Conservation (phyloP, 2,329 filamentous ascomycete species). For the Hawksworthiomyces lignivorus region DNA sequence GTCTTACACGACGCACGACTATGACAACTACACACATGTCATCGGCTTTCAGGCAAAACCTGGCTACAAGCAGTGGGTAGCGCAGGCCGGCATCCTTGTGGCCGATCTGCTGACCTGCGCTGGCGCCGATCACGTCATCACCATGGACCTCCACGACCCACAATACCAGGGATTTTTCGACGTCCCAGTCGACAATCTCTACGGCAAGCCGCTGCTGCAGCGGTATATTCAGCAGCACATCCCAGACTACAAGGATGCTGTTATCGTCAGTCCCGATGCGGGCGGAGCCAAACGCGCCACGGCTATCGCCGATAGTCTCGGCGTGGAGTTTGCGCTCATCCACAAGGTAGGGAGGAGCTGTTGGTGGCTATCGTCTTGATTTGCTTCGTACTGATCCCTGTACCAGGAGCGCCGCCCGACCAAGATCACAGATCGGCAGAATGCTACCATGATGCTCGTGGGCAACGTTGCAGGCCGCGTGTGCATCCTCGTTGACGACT, state of each 20-base stretch:
- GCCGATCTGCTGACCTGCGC: constrained; percentile 92
- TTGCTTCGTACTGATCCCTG: not conserved
- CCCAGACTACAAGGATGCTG: constrained; percentile 73
- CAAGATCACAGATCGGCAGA: constrained; percentile 66
- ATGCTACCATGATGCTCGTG: constrained; percentile 78
- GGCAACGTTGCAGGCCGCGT: constrained; percentile 63
- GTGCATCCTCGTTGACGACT: constrained; percentile 87
- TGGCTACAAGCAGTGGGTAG: constrained; percentile 98
- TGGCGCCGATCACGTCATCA: constrained; percentile 93
- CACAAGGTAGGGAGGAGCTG: constrained; percentile 66
- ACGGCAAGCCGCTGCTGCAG: constrained; percentile 68
- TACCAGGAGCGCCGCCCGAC: constrained; percentile 51
- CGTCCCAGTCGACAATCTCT: constrained; percentile 95
- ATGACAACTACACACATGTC: constrained; percentile 49
- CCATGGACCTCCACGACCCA: constrained; percentile 87
- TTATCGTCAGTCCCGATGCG: constrained; percentile 93
- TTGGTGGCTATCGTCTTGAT: not conserved
- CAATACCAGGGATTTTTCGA: constrained; percentile 99
- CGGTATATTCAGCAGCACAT: constrained; percentile 73
- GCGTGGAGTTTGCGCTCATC: constrained; percentile 93
- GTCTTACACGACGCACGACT: constrained; percentile 57
- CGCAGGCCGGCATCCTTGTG: constrained; percentile 89
- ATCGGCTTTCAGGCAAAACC: constrained; percentile 68
- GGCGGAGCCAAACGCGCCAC: constrained; percentile 95
- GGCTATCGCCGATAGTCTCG: constrained; percentile 84